Evolutionary conservation across 768 basidiomycete species (phyloP), one percentile per base, ranked within the genome.

Genomic region (Termitomyces bulborhizus): DNA sequence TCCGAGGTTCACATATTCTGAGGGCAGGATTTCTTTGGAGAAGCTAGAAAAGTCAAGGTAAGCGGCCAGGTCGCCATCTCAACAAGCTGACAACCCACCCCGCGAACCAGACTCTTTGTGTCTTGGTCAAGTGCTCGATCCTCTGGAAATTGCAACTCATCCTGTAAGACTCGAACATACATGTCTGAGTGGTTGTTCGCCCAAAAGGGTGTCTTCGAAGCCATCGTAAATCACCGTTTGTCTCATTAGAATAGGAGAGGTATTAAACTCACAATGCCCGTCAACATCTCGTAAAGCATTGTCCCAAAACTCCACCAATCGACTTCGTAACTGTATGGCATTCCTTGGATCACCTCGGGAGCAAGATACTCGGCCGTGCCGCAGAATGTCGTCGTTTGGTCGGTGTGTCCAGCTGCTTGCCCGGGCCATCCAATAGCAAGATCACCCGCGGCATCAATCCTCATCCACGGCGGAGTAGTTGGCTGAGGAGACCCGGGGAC

Each of bases 271-370:
- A 95, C 94, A 60, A 95, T 89, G 27, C 96, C 96, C 39, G 91
- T 90, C 71, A 98, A 73, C 89, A 97, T 96, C 75, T 98, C 96
- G 68, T 91, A 93, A 57, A 98, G 73, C 90, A 98, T 96, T 58
- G 96, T 98, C 36, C 96, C 96, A 64, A 96, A 89, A 60, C 88
- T 91, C 95, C 94, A 99, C 91, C 93, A 96, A 68, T 98, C 96
- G 21, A 96, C 93, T 61, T 94, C 92, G 65, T 93, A 98, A 60
- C 87, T 86, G 66, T 98, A 96, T 18, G 86, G 81, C 62, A 89
- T 69, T 1, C 94, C 91, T 64, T 93, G 90, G 62, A 98, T 93
- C 44, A 98, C 94, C 71, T 99, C 96, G 0, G 97, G 97, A 12
- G 97, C 93, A 6, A 97, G 81, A 63, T 97, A 97, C 71, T 96